Evolutionary conservation across 2,329 filamentous ascomycete species (phyloP).

Genomic region (Aureobasidium zeae): DNA sequence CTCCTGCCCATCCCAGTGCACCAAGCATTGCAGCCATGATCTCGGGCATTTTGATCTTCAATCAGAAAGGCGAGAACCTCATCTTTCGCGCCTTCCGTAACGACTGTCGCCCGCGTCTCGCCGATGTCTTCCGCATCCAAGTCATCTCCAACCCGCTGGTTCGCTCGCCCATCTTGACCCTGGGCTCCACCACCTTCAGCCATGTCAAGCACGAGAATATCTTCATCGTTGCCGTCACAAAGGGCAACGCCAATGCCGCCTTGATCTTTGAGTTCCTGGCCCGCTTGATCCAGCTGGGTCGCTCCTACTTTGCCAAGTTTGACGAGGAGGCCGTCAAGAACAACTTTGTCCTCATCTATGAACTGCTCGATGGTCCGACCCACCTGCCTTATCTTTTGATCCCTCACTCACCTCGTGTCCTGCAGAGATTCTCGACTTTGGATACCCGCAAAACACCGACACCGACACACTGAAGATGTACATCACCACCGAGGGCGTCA

Average conservation of each 20-base stretch:
- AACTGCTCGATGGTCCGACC: conserved; percentile 74
- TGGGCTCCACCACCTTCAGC: conserved; percentile 96
- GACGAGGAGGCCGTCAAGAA: conserved; percentile 99
- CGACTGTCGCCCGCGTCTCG: conserved; percentile 92
- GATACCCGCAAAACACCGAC: conserved; percentile 97
- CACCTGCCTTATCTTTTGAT: background rate
- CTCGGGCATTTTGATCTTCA: conserved; percentile 95
- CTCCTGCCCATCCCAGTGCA: background rate
- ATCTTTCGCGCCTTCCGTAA: conserved; percentile 99
- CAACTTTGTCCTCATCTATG: conserved; percentile 98
- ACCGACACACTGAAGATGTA: conserved; percentile 99
- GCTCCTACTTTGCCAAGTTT: conserved; percentile 97
- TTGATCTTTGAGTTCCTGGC: conserved; percentile 98
- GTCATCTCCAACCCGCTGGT: conserved; percentile 98
- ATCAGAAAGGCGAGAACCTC: conserved; percentile 98
- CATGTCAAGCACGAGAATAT: conserved; percentile 99
- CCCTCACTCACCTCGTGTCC: conserved; percentile 12
- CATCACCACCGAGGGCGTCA: conserved; percentile 98
- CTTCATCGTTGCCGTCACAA: conserved; percentile 92
- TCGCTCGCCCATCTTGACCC: conserved; percentile 90
- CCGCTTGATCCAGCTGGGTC: conserved; percentile 77
- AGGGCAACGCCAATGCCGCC: conserved; percentile 97
- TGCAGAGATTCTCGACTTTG: conserved; percentile 99
- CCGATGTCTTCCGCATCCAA: conserved; percentile 98
- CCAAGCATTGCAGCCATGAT: conserved; percentile 53